A percentile compares a stretch with the other conserved stretches of the same genome.
These are phyloP conservation scores for Pseudonitzschia pungens DNA, from an alignment of 108 stramenopile genomes.

Conservation along the genomic window DNA sequence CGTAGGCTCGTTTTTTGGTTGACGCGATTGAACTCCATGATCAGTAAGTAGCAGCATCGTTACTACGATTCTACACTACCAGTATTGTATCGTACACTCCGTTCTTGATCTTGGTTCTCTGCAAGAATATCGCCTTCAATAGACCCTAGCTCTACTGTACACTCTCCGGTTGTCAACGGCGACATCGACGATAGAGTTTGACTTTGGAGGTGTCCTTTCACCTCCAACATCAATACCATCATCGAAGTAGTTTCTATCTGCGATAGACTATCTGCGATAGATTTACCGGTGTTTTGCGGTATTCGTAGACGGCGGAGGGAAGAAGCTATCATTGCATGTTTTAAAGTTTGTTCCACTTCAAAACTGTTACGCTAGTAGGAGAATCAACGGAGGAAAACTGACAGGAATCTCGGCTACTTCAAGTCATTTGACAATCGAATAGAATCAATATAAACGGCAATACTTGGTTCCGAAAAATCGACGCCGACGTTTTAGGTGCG, in stretches of 20 bases:
- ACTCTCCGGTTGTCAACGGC: too few relatives aligned
- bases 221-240: not conserved
- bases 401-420: too few relatives aligned
- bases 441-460: too few relatives aligned
- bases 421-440: too few relatives aligned
- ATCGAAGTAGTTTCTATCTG: not conserved
- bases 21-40: conserved; percentile 6
- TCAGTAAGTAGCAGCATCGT: not conserved
- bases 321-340: not conserved
- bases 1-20: conserved; percentile 3
- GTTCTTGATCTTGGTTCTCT: not conserved
- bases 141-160: too few relatives aligned
- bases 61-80: not conserved
- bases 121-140: not conserved
- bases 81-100: not conserved
- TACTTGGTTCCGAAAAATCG: too few relatives aligned
- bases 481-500: not conserved
- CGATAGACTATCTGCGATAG: not conserved
- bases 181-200: not conserved
- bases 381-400: not conserved
- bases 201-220: not conserved
- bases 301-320: not conserved
- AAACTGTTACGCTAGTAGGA: not conserved
- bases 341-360: not conserved
- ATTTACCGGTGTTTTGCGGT: not conserved